phyloP scores from a whole-genome alignment of 140 eudicot species.

The Senecio squalidus region DNA sequence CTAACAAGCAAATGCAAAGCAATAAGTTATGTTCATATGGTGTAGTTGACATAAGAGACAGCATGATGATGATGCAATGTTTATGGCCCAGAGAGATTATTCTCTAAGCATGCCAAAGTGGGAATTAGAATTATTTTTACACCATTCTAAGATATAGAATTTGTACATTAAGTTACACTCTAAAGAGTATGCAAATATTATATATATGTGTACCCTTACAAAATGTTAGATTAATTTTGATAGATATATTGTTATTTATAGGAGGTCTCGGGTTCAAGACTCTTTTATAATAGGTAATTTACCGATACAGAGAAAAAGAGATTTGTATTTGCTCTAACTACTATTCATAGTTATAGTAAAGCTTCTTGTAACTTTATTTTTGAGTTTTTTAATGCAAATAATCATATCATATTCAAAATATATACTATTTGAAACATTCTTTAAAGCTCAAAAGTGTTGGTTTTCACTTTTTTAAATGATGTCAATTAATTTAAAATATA shows the following conservation, averaged over 20 bases:
- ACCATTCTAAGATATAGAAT: slow-evolving; percentile 1
- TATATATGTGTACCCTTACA: no score
- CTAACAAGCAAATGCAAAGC: slow-evolving; percentile 20
- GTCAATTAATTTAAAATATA: slow-evolving; percentile 6
- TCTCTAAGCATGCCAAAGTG: slow-evolving; percentile 46
- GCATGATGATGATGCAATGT: slow-evolving; percentile 51
- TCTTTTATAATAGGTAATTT: no score
- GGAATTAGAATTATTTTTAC: slow-evolving; percentile 26
- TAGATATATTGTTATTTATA: no score
- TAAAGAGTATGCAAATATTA: no score
- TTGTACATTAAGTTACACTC: not conserved
- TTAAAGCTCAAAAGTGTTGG: slow-evolving; percentile 17
- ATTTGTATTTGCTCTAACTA: not conserved
- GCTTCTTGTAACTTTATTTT: slow-evolving; percentile 11
- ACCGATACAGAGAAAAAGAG: no score
- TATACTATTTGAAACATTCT: slow-evolving; percentile 19
- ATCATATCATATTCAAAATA: slow-evolving; percentile 15
- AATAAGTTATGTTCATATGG: slow-evolving; percentile 26
- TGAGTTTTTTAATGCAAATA: slow-evolving; percentile 6
- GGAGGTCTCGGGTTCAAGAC: no score
- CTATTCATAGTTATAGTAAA: not conserved
- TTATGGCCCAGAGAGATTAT: slow-evolving; percentile 46
- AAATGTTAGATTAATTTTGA: no score
- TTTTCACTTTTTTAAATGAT: slow-evolving; percentile 21
- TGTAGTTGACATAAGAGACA: slow-evolving; percentile 35